These are phyloP conservation scores for Bisporella sp. DNA, from an alignment of 2,329 filamentous ascomycete species.

Conservation along the genomic window DNA sequence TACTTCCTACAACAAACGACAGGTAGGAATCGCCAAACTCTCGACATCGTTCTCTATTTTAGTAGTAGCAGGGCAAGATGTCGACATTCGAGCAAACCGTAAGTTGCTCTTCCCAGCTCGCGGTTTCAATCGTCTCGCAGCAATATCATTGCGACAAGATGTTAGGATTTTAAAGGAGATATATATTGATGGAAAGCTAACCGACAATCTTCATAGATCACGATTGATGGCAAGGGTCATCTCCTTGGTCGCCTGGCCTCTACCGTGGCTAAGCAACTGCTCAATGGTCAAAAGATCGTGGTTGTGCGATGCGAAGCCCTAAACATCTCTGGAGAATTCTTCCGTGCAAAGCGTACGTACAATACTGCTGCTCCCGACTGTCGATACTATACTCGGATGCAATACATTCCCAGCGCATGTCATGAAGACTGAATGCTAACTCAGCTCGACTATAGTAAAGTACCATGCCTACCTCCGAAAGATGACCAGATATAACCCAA, in stretches of 20 bases:
- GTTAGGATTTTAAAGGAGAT: too few relatives aligned
- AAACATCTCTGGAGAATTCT: conserved; percentile 99
- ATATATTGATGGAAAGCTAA: background rate
- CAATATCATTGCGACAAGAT: too few relatives aligned
- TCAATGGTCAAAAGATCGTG: conserved; percentile 98
- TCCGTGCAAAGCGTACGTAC: conserved; percentile 98
- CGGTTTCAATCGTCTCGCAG: too few relatives aligned
- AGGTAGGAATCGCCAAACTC: conserved; percentile 12
- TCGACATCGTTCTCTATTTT: conserved; percentile 26
- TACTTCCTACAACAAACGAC: conserved; percentile 20
- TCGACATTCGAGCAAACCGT: conserved; percentile 66
- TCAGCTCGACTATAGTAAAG: conserved; percentile 68
- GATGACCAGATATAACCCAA: conserved; percentile 99
- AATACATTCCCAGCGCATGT: too few relatives aligned
- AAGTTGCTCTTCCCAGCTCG: conserved; percentile 36
- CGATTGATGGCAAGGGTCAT: conserved; percentile 99
- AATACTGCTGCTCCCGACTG: conserved; percentile 5
- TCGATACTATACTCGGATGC: background rate
- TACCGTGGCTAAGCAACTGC: conserved; percentile 98
- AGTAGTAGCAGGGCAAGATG: conserved; percentile 44
- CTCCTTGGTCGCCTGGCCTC: conserved; percentile 97
- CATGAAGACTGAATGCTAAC: too few relatives aligned
- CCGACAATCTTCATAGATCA: conserved; percentile 53
- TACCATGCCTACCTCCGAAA: conserved; percentile 99
- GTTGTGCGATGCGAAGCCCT: conserved; percentile 97